phyloP scores from a whole-genome alignment of 2,329 filamentous ascomycete genomes.

The Graphium sp. region DNA sequence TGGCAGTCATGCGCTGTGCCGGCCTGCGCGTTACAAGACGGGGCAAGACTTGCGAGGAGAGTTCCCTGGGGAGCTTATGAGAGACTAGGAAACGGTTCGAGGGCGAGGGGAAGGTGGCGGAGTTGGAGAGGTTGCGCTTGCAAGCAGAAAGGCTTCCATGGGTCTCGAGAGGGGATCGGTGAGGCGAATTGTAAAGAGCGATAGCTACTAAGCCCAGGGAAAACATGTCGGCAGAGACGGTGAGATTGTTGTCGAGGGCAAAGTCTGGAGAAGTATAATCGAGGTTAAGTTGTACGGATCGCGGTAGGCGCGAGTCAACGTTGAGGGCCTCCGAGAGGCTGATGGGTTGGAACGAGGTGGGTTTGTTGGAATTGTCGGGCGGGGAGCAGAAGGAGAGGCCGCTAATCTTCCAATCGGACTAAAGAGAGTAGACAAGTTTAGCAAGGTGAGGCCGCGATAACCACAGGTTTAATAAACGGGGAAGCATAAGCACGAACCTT shows the following conservation, averaged over 20 bases:
- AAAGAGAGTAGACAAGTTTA: slow-evolving; percentile 6
- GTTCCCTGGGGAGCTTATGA: slow-evolving; percentile 61
- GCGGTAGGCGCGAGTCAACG: slow-evolving; percentile 68
- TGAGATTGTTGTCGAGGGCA: slow-evolving; percentile 77
- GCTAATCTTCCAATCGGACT: slow-evolving; percentile 97
- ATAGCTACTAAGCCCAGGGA: slow-evolving; percentile 79
- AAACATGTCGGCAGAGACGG: slow-evolving; percentile 78
- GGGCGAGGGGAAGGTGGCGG: slow-evolving; percentile 60
- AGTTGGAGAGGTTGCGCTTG: slow-evolving; percentile 65
- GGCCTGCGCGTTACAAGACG: slow-evolving; percentile 75
- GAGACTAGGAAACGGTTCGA: slow-evolving; percentile 76
- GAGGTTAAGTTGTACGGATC: slow-evolving; percentile 70
- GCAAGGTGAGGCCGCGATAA: too few species aligned
- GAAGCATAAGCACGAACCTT: too few species aligned
- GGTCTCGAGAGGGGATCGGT: slow-evolving; percentile 69
- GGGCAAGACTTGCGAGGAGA: slow-evolving; percentile 61
- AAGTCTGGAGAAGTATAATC: slow-evolving; percentile 95
- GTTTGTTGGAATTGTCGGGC: slow-evolving; percentile 55
- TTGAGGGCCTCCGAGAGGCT: slow-evolving; percentile 72
- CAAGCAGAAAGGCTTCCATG: slow-evolving; percentile 71
- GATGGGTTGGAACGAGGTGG: slow-evolving; percentile 63
- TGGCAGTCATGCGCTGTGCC: slow-evolving; percentile 71
- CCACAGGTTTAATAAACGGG: too few species aligned
- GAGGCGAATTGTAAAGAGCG: slow-evolving; percentile 87
- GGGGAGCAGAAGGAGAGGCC: slow-evolving; percentile 83